Evolutionary conservation across 495 filamentous ascomycete species (phyloP).

Genomic region (Parathielavia hyrcaniae): DNA sequence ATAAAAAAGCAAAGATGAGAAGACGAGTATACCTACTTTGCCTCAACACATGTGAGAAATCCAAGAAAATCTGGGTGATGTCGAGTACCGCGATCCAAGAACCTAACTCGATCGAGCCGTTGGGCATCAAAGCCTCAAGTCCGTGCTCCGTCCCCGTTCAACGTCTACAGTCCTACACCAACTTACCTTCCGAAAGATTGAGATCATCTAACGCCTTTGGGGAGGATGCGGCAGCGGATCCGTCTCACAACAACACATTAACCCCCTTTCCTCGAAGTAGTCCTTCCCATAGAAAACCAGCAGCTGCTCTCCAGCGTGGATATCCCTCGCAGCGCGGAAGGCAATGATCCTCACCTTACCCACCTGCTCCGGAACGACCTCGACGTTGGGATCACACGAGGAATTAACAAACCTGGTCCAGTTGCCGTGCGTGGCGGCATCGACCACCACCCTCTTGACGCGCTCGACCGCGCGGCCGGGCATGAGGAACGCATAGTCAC

Average conservation of each 20-base stretch:
- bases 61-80: too few relatives aligned
- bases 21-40: too few relatives aligned
- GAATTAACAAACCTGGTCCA: constrained; percentile 31
- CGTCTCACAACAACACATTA: constrained; percentile 6
- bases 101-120: too few relatives aligned
- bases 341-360: constrained; percentile 17
- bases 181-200: too few relatives aligned
- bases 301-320: constrained; percentile 16
- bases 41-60: too few relatives aligned
- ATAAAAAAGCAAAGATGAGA: too few relatives aligned
- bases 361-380: background rate
- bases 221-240: background rate
- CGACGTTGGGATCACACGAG: constrained; percentile 21
- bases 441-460: constrained; percentile 1
- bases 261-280: constrained; percentile 17
- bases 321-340: constrained; percentile 1
- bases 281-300: constrained; percentile 21
- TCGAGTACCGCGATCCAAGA: too few relatives aligned
- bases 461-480: background rate
- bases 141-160: too few relatives aligned
- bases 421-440: constrained; percentile 19
- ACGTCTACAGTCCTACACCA: too few relatives aligned
- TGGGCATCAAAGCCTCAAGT: too few relatives aligned
- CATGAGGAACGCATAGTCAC: background rate
- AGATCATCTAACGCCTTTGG: background rate